phyloP scores from a whole-genome alignment of 2,329 filamentous ascomycete species.

The Beauveria caledonica region DNA sequence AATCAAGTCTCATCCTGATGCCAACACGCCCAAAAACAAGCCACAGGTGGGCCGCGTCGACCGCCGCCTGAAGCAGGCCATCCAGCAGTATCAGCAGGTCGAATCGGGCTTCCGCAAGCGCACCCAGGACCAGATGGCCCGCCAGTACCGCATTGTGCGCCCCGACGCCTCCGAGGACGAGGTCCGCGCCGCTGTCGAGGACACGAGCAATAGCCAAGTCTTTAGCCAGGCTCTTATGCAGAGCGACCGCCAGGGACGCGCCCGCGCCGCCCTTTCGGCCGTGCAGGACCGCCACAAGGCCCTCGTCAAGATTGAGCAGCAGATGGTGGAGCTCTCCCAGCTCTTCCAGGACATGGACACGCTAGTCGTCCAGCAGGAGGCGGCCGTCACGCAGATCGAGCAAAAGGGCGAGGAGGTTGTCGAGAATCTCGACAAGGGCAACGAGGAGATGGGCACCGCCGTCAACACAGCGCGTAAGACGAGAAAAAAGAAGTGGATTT shows the following conservation, averaged over 20 bases:
- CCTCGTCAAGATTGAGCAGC: slow-evolving; percentile 84
- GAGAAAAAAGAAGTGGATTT: slow-evolving; percentile 95
- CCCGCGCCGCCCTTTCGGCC: slow-evolving; percentile 67
- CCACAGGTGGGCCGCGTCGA: slow-evolving; percentile 77
- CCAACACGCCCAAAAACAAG: slow-evolving; percentile 62
- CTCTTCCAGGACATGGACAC: slow-evolving; percentile 86
- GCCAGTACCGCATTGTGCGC: slow-evolving; percentile 84
- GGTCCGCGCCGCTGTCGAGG: slow-evolving; percentile 68
- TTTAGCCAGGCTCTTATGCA: slow-evolving; percentile 83
- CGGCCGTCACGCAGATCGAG: slow-evolving; percentile 71
- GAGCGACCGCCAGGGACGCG: slow-evolving; percentile 73
- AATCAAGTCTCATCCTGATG: slow-evolving; percentile 75
- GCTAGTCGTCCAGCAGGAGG: slow-evolving; percentile 79
- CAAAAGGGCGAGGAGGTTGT: slow-evolving; percentile 79
- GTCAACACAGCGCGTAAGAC: slow-evolving; percentile 73
- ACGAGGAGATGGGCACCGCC: slow-evolving; percentile 72
- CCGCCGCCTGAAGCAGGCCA: slow-evolving; percentile 69
- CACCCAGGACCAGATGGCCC: slow-evolving; percentile 72
- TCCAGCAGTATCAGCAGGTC: slow-evolving; percentile 71
- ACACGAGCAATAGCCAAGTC: slow-evolving; percentile 64
- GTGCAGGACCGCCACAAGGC: slow-evolving; percentile 78
- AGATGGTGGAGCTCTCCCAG: slow-evolving; percentile 79
- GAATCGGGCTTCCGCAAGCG: slow-evolving; percentile 75
- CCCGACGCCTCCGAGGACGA: slow-evolving; percentile 74
- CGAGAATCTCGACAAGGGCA: slow-evolving; percentile 77